These are phyloP conservation scores for Cladosporium oxysporum DNA, from an alignment of 2,329 filamentous ascomycete species.

Conservation along the genomic window DNA sequence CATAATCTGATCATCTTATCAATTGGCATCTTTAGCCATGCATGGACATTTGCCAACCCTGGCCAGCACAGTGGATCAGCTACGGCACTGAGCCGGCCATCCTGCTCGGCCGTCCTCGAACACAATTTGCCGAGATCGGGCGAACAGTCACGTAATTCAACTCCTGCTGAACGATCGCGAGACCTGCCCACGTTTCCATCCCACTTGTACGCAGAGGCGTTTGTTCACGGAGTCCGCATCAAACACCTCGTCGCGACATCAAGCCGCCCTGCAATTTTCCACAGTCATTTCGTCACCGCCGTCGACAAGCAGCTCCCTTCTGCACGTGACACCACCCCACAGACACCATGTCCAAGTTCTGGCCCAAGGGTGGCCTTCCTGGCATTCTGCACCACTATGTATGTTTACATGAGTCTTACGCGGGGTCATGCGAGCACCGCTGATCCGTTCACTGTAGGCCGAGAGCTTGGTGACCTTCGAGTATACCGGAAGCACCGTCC, in stretches of 20 bases:
- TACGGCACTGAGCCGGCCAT: constrained; percentile 6
- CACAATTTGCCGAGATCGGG: constrained; percentile 13
- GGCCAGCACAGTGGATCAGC: background rate
- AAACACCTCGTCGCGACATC: background rate
- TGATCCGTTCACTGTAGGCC: constrained; percentile 32
- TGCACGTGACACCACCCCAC: constrained; percentile 14
- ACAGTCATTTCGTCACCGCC: constrained; percentile 5
- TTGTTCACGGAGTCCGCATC: constrained; percentile 8
- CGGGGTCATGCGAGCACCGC: constrained; percentile 7
- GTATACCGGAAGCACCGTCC: constrained; percentile 35
- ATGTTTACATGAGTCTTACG: constrained; percentile 19
- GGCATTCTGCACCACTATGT: constrained; percentile 35
- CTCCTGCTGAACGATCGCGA: background rate
- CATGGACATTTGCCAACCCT: background rate
- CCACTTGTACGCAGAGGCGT: background rate
- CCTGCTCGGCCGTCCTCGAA: background rate
- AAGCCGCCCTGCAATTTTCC: background rate
- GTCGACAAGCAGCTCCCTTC: background rate
- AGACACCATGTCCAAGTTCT: constrained; percentile 31
- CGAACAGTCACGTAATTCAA: background rate
- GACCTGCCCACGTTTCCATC: constrained; percentile 7
- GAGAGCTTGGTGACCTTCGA: constrained; percentile 45
- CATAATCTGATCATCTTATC: constrained; percentile 21
- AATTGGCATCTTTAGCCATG: constrained; percentile 6
- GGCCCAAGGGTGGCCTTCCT: constrained; percentile 31